These are phyloP conservation scores for Cladophialophora chaetospira DNA, from an alignment of 2,329 filamentous ascomycete species.

Conservation along the genomic window DNA sequence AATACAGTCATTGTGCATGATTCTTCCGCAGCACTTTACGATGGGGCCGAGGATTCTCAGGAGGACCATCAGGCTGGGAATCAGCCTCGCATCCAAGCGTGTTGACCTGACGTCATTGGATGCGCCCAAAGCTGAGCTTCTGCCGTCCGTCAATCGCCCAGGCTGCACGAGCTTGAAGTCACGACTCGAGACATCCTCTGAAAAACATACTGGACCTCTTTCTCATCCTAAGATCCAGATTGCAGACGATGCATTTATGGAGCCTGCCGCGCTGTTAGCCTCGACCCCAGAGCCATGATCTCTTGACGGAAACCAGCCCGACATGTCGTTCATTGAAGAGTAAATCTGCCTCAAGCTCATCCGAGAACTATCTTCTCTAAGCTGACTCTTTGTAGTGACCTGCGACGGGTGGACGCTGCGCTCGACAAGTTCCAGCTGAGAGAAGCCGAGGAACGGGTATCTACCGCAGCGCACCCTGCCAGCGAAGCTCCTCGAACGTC, in stretches of 20 bases:
- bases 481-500: constrained; percentile 36
- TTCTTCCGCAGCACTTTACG: no score
- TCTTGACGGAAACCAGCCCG: neutral
- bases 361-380: constrained; percentile 4
- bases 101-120: neutral
- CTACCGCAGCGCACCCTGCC: constrained; percentile 13
- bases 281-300: neutral
- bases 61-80: neutral
- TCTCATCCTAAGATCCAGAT: no score
- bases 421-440: constrained; percentile 60
- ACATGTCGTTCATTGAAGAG: constrained; percentile 29
- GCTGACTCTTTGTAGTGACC: constrained; percentile 46
- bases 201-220: no score
- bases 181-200: no score
- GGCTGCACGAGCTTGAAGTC: no score
- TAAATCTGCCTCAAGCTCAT: neutral
- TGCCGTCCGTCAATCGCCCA: neutral
- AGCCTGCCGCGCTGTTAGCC: no score
- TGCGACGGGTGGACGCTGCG: constrained; percentile 59
- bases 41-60: no score
- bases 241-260: no score
- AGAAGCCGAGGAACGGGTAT: constrained; percentile 27
- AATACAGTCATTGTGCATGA: no score
- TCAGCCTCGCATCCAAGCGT: neutral
- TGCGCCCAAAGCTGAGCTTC: neutral